Conservation (phyloP, 768 basidiomycete genomes). For the Mycena kentingensis region DNA sequence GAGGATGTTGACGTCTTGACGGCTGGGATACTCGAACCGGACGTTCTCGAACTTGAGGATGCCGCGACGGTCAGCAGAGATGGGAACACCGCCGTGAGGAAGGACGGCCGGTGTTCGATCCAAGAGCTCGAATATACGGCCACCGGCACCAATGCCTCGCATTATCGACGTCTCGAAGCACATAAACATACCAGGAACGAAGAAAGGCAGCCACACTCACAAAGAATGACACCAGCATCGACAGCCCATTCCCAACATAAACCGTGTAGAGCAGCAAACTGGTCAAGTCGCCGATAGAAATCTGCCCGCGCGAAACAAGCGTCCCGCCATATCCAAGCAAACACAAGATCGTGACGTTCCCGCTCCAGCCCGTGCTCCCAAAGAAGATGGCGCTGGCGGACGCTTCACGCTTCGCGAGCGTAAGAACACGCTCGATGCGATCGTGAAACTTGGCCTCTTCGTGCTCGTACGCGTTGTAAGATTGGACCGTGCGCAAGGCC, state of each 20-base stretch:
- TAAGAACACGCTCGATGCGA: slow-evolving; percentile 63
- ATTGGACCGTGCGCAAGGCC: slow-evolving; percentile 86
- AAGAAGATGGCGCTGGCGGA: slow-evolving; percentile 91
- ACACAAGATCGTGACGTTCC: slow-evolving; percentile 87
- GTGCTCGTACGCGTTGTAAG: slow-evolving; percentile 80
- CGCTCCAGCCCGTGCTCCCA: slow-evolving; percentile 89
- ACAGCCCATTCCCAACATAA: slow-evolving; percentile 84
- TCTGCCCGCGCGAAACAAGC: slow-evolving; percentile 83
- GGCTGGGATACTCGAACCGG: slow-evolving; percentile 86
- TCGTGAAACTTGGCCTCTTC: slow-evolving; percentile 79
- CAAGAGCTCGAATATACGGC: slow-evolving; percentile 91
- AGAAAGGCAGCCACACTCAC: slow-evolving; percentile 38
- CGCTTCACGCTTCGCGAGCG: slow-evolving; percentile 83
- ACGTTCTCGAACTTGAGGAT: slow-evolving; percentile 81
- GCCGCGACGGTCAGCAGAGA: slow-evolving; percentile 63
- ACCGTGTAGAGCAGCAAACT: slow-evolving; percentile 89
- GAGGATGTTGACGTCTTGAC: slow-evolving; percentile 78
- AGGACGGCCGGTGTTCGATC: slow-evolving; percentile 78
- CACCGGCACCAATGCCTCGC: slow-evolving; percentile 93
- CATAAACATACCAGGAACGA: slow-evolving; percentile 39
- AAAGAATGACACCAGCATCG: slow-evolving; percentile 50
- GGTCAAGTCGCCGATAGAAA: slow-evolving; percentile 90
- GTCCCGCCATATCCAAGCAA: slow-evolving; percentile 93
- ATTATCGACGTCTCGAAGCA: slow-evolving; percentile 64
- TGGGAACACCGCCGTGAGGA: slow-evolving; percentile 57